These are phyloP conservation scores for Schoenoplectus triqueter DNA, from an alignment of 202 grass and related monocot genomes.

Conservation along the genomic window DNA sequence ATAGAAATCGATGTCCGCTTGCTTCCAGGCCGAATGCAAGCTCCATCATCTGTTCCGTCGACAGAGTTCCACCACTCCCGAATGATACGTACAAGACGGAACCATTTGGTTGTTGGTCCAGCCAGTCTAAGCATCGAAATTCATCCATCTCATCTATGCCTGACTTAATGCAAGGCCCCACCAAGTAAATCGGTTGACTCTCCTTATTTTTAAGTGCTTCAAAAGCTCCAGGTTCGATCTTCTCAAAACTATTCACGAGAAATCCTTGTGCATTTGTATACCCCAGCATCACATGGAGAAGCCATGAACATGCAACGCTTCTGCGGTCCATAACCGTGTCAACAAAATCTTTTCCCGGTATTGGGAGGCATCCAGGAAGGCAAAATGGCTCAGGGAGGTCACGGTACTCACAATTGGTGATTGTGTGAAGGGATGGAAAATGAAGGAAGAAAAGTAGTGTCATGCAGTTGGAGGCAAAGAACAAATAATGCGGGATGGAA, in stretches of 20 bases:
- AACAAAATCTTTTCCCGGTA: slow-evolving; percentile 40
- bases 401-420: slow-evolving; percentile 40
- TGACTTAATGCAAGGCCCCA: slow-evolving; percentile 49
- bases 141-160: background rate
- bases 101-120: slow-evolving; percentile 50
- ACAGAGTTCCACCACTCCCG: slow-evolving; percentile 59
- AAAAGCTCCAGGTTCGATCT: slow-evolving; percentile 40
- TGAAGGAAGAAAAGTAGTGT: slow-evolving; percentile 22
- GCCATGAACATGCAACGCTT: background rate
- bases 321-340: slow-evolving; percentile 38
- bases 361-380: slow-evolving; percentile 51
- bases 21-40: slow-evolving; percentile 54
- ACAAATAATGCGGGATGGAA: slow-evolving; percentile 45
- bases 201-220: slow-evolving; percentile 23
- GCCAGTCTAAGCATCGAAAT: slow-evolving; percentile 48
- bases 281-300: background rate
- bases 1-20: slow-evolving; percentile 58
- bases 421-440: slow-evolving; percentile 31
- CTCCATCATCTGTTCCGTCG: slow-evolving; percentile 45
- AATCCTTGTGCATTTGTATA: slow-evolving; percentile 42
- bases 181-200: slow-evolving; percentile 40
- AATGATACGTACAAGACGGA: slow-evolving; percentile 62
- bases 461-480: slow-evolving; percentile 41
- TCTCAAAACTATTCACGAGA: slow-evolving; percentile 60
- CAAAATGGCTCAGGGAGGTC: slow-evolving; percentile 52